Evolutionary conservation across 2,329 filamentous ascomycete genomes (phyloP), one percentile per base, ranked within the genome.

Genomic region (Coniochaeta ligniaria): DNA sequence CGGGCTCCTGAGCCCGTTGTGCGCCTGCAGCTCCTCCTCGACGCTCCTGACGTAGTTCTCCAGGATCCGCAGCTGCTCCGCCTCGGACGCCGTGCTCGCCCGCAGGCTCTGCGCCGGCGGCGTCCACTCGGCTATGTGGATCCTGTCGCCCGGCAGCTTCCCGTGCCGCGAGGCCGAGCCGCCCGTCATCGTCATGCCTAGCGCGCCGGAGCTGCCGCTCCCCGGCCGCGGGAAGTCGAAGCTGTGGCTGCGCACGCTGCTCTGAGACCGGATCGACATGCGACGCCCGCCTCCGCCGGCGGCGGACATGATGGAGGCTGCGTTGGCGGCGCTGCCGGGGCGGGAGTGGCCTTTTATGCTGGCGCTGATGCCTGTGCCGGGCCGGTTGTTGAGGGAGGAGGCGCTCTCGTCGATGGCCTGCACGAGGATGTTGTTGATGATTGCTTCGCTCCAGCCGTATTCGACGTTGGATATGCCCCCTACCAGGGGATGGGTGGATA

Each of bases 391-490:
- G 63, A 60, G 72, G 59, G 64, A 62, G 65, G 47, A 17, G 50
- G 64, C 66, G 3, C 74, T 74, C 58, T 85, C 82, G 62, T 82
- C 81, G 66, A 84, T 80, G 28, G 80, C 79, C 5, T 70, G 74
- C 4, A 85, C 78, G 1, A 84, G 75, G 9, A 80, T 76, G 60
- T 80, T 84, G 66, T 85, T 86, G 68, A 97, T 87, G 63, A 97
- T 87, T 22, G 82, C 80, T 45, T 96, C 92, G 66, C 92, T 91
- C 95, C 95, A 99, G 59, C 95, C 95, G 70, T 97, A 98, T 73
- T 99, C 95, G 66, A 98, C 90, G 72, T 97, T 99, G 75, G 91
- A 96, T 67, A 99, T 90, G 60, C 93, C 94, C 61, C 95, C 95
- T 36, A 94, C 85, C 35, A 99, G 79, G 2, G 95, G 95, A 71